These are phyloP conservation scores for Imleria badia DNA, from an alignment of 768 basidiomycete genomes.

Conservation along the genomic window DNA sequence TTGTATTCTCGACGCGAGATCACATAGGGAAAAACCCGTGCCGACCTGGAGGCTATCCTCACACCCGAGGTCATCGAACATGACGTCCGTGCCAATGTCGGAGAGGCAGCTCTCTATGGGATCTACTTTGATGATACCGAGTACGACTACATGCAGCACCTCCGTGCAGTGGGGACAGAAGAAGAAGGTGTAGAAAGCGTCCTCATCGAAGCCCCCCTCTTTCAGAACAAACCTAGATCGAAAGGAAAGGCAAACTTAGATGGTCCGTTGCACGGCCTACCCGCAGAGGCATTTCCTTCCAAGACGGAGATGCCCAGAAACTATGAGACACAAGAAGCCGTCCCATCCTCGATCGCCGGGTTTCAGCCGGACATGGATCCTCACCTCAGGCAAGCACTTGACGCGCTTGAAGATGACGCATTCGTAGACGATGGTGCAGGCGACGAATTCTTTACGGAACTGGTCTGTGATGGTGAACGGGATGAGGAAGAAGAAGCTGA, in stretches of 20 bases:
- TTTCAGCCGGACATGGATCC: constrained; percentile 97
- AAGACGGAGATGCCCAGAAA: constrained; percentile 69
- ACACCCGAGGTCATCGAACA: constrained; percentile 47
- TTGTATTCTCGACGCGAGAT: constrained; percentile 16
- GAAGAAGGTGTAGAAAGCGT: constrained; percentile 82
- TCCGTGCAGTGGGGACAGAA: constrained; percentile 71
- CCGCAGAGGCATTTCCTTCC: constrained; percentile 72
- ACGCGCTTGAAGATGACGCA: constrained; percentile 94
- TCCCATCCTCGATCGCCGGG: constrained; percentile 82
- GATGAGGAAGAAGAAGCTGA: constrained; percentile 56
- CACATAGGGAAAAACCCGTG: constrained; percentile 72
- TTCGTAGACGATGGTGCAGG: constrained; percentile 79
- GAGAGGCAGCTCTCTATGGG: constrained; percentile 88
- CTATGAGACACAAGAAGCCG: constrained; percentile 72
- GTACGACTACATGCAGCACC: constrained; percentile 99
- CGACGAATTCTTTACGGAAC: constrained; percentile 74
- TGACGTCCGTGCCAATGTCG: constrained; percentile 57
- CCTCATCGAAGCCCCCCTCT: constrained; percentile 71
- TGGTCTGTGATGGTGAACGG: constrained; percentile 72
- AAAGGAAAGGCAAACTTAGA: constrained; percentile 38
- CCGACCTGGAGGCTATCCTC: constrained; percentile 69
- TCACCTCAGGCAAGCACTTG: constrained; percentile 86
- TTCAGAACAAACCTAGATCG: constrained; percentile 34
- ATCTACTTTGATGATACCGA: constrained; percentile 93
- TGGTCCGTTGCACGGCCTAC: constrained; percentile 52